These are phyloP conservation scores for Auriscalpium microsporum DNA, from an alignment of 768 basidiomycete genomes.

Conservation along the genomic window DNA sequence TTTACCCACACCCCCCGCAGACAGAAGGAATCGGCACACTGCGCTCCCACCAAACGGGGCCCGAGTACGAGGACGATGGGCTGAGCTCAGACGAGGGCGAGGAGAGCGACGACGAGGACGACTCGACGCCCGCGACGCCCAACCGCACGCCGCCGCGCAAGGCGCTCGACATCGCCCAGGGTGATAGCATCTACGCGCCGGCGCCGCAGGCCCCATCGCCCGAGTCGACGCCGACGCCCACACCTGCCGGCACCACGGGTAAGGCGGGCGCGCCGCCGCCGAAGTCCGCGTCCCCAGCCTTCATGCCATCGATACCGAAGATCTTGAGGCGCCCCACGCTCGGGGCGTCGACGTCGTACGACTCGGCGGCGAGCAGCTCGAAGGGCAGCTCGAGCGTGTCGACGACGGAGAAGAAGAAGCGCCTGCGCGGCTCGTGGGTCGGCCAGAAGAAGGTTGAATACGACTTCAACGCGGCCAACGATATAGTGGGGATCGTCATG, in stretches of 20 bases:
- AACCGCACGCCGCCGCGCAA: constrained; percentile 23
- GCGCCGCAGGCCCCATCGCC: constrained; percentile 13
- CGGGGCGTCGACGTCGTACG: constrained; percentile 24
- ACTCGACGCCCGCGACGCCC: constrained; percentile 24
- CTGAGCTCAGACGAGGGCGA: constrained; percentile 49
- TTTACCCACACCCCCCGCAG: constrained; percentile 26
- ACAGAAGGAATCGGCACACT: constrained; percentile 83
- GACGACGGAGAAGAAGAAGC: constrained; percentile 24
- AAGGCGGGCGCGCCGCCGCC: constrained; percentile 17
- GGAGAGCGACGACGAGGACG: constrained; percentile 28
- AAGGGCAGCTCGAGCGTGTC: constrained; percentile 1
- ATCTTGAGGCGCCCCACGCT: constrained; percentile 28
- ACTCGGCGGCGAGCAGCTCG: constrained; percentile 10
- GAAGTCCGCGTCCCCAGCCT: constrained; percentile 19
- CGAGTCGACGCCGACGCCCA: constrained; percentile 18
- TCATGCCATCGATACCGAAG: constrained; percentile 24
- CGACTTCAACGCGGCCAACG: constrained; percentile 63
- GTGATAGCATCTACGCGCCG: not conserved
- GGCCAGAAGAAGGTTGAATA: constrained; percentile 33
- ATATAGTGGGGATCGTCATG: constrained; percentile 92
- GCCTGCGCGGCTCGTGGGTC: constrained; percentile 33
- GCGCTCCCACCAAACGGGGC: constrained; percentile 48
- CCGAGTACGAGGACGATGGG: constrained; percentile 68
- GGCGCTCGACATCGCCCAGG: constrained; percentile 19
- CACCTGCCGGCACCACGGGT: constrained; percentile 10